phyloP scores from a whole-genome alignment of 202 grass and related monocot species.

The Alloteropsis angusta region DNA sequence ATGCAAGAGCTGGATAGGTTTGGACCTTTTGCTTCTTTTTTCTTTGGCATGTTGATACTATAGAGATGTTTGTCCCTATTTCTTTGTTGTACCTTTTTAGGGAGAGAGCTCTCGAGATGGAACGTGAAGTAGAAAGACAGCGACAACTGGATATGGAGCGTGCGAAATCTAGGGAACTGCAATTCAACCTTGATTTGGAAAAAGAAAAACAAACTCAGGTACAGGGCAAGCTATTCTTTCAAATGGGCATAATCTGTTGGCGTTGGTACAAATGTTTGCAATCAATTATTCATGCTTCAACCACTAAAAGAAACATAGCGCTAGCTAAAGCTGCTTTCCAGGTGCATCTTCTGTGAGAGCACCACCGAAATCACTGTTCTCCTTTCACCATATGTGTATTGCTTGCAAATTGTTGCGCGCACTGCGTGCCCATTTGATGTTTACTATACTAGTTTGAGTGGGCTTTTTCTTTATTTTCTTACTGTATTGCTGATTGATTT shows the following conservation, averaged over 20 bases:
- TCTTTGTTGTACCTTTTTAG: slow-evolving; percentile 31
- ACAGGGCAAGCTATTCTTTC: neutral
- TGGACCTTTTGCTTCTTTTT: slow-evolving; percentile 15
- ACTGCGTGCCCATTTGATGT: neutral
- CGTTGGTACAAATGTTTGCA: neutral
- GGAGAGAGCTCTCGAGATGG: slow-evolving; percentile 64
- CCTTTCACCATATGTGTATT: neutral
- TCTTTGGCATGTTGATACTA: slow-evolving; percentile 2
- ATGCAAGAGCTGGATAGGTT: slow-evolving; percentile 93
- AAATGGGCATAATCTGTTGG: neutral
- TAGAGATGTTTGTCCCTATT: slow-evolving; percentile 4
- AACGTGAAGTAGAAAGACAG: slow-evolving; percentile 76
- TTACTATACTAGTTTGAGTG: neutral
- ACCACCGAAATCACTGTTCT: neutral
- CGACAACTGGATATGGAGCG: slow-evolving; percentile 71
- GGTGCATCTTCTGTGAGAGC: neutral
- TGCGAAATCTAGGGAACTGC: slow-evolving; percentile 77
- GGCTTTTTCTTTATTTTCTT: neutral
- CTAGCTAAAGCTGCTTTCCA: neutral
- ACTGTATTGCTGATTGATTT: slow-evolving; percentile 1
- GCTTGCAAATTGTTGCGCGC: neutral
- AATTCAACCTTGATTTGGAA: slow-evolving; percentile 84
- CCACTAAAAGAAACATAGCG: neutral
- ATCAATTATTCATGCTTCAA: neutral
- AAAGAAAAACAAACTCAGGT: slow-evolving; percentile 91